phyloP scores from a whole-genome alignment of 257 asterid species.

The Primulina huaijiensis region DNA sequence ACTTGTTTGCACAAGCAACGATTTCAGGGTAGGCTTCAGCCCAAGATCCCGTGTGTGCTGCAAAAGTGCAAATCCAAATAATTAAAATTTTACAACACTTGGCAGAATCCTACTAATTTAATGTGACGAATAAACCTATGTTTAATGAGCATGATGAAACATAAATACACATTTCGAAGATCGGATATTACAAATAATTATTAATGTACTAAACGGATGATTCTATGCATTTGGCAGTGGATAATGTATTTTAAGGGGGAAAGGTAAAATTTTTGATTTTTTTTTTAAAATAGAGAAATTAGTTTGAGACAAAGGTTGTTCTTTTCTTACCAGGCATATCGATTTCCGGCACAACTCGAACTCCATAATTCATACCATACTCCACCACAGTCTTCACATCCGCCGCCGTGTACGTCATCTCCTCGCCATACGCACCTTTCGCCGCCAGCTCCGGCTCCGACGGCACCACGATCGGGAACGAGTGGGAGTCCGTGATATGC shows the following conservation, averaged over 20 bases:
- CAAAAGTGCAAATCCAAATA: constrained; percentile 22
- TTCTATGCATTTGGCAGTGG: background rate
- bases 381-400: constrained; percentile 64
- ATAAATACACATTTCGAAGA: background rate
- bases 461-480: constrained; percentile 70
- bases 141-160: background rate
- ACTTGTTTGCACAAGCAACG: constrained; percentile 66
- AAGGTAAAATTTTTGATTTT: no score
- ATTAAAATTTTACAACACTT: background rate
- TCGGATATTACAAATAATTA: no score
- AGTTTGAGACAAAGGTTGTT: background rate
- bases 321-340: constrained; percentile 87
- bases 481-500: constrained; percentile 94
- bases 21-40: constrained; percentile 85
- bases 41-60: constrained; percentile 97
- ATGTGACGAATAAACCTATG: background rate
- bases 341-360: constrained; percentile 85
- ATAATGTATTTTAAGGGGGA: background rate
- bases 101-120: background rate
- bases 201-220: background rate
- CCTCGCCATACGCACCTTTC: constrained; percentile 68
- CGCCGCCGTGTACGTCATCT: constrained; percentile 67
- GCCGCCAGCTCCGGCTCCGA: constrained; percentile 77
- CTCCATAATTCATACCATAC: constrained; percentile 74
- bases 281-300: background rate